Evolutionary conservation across 2,329 filamentous ascomycete genomes (phyloP), one percentile per base, ranked within the genome.

Genomic region (Volutella citrinella): DNA sequence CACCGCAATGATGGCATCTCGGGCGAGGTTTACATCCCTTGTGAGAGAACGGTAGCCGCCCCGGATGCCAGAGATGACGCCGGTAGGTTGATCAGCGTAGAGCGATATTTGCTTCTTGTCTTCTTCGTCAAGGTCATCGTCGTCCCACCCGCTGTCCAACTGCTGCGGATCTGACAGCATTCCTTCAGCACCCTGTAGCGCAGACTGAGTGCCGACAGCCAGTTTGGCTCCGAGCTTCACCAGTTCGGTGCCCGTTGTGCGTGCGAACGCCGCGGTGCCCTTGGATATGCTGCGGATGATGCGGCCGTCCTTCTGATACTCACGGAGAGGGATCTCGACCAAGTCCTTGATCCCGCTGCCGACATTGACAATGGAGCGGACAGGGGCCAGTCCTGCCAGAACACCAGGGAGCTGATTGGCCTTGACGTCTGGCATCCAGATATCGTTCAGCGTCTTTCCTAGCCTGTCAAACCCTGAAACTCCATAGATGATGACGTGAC

Each of bases 371-470:
- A 98, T 67, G 2, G 88, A 88, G 11, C 89, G 81, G n/a, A 97
- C 82, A 1, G 89, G 87, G 1, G 90, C 90, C 6, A 98, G 71
- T 14, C 93, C 93, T 4, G 89, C 87, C 21, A 98, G 74, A 2
- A 98, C 85, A 3, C 84, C 82, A 1, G 89, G 88, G 6, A 98
- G 80, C 59, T 98, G 93, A 47, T 91, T 94, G 12, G 76, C 71
- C 56, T 85, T 88, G 35, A 98, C 85, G 56, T 98, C 91, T 2
- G 89, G 89, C 76, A 83, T 94, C 93, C 93, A 98, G 26, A 96
- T 87, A 56, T 95, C 88, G 55, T 97, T 97, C 20, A 98, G 75
- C 4, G 84, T 91, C 59, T 90, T 80, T 34, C 93, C 89, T 3
- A 98, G 74, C 30, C 86, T 82, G 48, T 97, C 90, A 49, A 97